These are phyloP conservation scores for Balansia obtecta DNA, from an alignment of 2,329 filamentous ascomycete species.

Conservation along the genomic window DNA sequence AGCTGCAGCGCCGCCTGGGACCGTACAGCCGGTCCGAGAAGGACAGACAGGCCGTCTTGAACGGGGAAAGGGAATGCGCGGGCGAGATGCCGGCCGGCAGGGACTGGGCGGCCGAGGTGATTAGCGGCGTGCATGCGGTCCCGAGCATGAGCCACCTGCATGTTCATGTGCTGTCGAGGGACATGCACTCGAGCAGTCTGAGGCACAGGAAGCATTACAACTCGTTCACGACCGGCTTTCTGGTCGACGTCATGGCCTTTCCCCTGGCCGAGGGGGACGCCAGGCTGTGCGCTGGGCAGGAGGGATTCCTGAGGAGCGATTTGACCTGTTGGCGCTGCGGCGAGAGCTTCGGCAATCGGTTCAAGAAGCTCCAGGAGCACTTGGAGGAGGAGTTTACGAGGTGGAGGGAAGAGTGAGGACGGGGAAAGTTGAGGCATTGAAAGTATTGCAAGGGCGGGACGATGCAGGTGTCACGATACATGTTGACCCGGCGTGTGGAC, in stretches of 20 bases:
- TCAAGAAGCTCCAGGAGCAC: constrained; percentile 64
- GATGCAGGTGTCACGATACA: not conserved
- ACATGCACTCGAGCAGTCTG: constrained; percentile 60
- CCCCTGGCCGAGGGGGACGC: constrained; percentile 57
- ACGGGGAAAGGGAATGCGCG: constrained; percentile 27
- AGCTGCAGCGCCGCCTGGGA: constrained; percentile 60
- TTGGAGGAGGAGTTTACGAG: constrained; percentile 59
- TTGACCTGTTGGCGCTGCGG: constrained; percentile 81
- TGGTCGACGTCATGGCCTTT: constrained; percentile 68
- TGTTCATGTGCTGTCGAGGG: constrained; percentile 72
- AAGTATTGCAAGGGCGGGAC: no score
- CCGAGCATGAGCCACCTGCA: constrained; percentile 91
- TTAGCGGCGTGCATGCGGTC: constrained; percentile 69
- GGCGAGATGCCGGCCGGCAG: constrained; percentile 51
- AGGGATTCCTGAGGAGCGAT: constrained; percentile 50
- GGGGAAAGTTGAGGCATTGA: not conserved
- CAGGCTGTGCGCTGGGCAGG: constrained; percentile 42
- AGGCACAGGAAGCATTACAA: constrained; percentile 85
- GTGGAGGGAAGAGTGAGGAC: constrained; percentile 52
- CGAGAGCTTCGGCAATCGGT: constrained; percentile 58
- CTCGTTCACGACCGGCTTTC: constrained; percentile 76
- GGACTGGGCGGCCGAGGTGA: constrained; percentile 66
- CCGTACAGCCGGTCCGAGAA: constrained; percentile 49
- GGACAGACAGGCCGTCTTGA: constrained; percentile 53
- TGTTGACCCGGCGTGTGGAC: not conserved